Base-by-base conservation (phyloP, 257 asterid genomes). In the Asclepias syriaca region DNA sequence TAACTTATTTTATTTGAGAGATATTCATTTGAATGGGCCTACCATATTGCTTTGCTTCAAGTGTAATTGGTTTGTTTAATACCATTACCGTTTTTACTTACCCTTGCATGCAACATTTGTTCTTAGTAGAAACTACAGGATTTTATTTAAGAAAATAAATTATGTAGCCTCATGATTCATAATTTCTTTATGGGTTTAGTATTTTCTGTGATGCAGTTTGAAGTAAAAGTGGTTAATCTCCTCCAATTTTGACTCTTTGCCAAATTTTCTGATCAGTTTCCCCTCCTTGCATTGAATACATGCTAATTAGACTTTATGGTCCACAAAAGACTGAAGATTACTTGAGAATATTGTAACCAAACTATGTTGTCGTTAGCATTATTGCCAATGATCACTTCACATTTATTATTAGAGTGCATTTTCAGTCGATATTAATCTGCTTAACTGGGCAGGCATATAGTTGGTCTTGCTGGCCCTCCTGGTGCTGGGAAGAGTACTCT, bases 381-480 rank as follows among this genome's bases (percentile, higher is more conserved):
- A 37, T 11, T 21, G 34, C 16, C n/a, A 51, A 10, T 18, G 50
- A 19, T 37, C 3, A 54, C 29, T 73, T 65, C 21, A 22, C 66
- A 63, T 8, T 48, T 29, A n/a, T 60, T 55, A 51, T 53, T 64
- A 18, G n/a, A 56, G 29, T 27, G 19, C 64, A 14, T 65, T 46
- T 57, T 18, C 37, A 66, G 72, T 71, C 50, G 56, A 60, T 53
- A 73, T 56, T 71, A 65, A 73, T 72, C 69, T 43, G 48, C 48
- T 60, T 68, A 63, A 51, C 72, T 69, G 64, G 81, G 81, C 86
- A 94, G 99, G 90, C 79, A 85, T 81, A 88, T 91, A 57, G 81
- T 94, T 83, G 98, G 98, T 71, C 75, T 94, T 51, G 96, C 95
- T 85, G 99, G 99, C 48, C 96, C 98, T 34, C 99, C 99, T 65